These are phyloP conservation scores for Pseudozyma hubeiensis DNA, from an alignment of 1,284 basidiomycete genomes.

Conservation along the genomic window DNA sequence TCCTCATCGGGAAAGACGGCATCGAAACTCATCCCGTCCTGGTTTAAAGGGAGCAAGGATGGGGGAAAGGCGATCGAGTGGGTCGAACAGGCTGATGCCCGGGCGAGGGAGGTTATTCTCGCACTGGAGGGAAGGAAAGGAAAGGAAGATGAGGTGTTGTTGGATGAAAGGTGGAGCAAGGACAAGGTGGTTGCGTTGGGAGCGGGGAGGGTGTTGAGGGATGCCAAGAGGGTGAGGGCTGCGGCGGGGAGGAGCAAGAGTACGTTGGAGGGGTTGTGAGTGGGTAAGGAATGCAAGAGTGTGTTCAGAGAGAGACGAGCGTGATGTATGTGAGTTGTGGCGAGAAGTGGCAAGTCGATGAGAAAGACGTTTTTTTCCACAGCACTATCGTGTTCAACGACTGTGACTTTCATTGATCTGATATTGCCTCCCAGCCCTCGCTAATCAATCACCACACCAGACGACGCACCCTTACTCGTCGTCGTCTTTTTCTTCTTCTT, in stretches of 20 bases:
- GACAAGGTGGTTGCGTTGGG: constrained; percentile 12
- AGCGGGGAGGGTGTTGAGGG: constrained; percentile 32
- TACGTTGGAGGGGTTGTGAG: constrained; percentile 13
- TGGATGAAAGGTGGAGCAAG: constrained; percentile 11
- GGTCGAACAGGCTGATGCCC: constrained; percentile 30
- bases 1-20: neutral
- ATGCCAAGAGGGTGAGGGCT: constrained; percentile 27
- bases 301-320: too few relatives aligned
- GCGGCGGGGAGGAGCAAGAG: constrained; percentile 11
- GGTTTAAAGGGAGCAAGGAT: neutral
- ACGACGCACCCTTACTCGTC: neutral
- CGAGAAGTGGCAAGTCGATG: neutral
- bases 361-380: neutral
- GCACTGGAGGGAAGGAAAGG: neutral
- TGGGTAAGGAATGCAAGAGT: too few relatives aligned
- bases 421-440: neutral
- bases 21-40: neutral
- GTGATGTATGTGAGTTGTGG: neutral
- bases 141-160: neutral
- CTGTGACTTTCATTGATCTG: constrained; percentile 3
- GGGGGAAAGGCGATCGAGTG: constrained; percentile 22
- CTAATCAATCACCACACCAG: constrained; percentile 23
- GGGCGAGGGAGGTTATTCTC: constrained; percentile 13
- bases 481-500: constrained; percentile 44
- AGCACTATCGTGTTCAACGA: too few relatives aligned